Conservation (phyloP, 1,284 basidiomycete species). For the Ganoderma multipileum region DNA sequence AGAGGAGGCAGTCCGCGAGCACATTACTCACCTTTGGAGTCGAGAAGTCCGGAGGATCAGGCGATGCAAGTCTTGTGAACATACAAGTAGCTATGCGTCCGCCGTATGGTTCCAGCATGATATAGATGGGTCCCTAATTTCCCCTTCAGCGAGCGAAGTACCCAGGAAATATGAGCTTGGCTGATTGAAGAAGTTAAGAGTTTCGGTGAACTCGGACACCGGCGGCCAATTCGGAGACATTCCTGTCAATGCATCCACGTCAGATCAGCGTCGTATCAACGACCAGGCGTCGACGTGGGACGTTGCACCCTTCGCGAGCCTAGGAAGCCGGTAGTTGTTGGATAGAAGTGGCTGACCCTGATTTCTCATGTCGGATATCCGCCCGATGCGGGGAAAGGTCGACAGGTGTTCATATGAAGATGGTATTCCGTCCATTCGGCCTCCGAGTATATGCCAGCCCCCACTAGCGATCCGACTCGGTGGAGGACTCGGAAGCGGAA, state of each 20-base stretch:
- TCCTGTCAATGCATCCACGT: background rate
- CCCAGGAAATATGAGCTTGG: background rate
- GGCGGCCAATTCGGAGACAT: background rate
- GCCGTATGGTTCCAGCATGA: too few relatives aligned
- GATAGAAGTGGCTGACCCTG: background rate
- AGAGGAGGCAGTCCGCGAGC: background rate
- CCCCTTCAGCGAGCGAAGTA: background rate
- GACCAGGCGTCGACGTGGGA: background rate
- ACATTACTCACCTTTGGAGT: background rate
- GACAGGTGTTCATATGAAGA: too few relatives aligned
- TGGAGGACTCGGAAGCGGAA: too few relatives aligned
- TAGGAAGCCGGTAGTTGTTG: background rate
- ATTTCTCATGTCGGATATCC: background rate
- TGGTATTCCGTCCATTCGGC: too few relatives aligned
- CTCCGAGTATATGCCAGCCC: too few relatives aligned
- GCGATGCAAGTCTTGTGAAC: background rate
- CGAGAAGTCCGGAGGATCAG: background rate
- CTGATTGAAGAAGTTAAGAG: background rate
- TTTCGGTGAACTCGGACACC: background rate
- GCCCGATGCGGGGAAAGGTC: background rate
- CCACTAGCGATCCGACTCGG: too few relatives aligned
- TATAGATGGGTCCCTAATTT: background rate
- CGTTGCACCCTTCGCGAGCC: background rate
- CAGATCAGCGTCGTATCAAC: background rate
- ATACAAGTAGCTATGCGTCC: too few relatives aligned